These are phyloP conservation scores for Pseudogymnoascus sp. DNA, from an alignment of 2,329 filamentous ascomycete species.

Conservation along the genomic window DNA sequence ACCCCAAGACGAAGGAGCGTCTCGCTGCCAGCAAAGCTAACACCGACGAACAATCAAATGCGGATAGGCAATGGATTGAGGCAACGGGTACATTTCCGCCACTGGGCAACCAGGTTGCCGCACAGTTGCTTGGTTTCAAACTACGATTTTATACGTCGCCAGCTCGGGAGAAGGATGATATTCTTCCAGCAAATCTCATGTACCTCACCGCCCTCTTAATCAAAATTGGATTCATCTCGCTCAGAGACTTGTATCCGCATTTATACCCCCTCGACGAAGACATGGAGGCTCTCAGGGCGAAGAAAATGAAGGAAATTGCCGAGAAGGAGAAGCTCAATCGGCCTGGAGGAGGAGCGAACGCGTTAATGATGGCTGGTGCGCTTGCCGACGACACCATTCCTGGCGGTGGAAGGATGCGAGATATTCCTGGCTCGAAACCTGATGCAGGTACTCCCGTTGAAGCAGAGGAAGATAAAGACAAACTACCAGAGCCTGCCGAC, in stretches of 20 bases:
- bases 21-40: conserved; percentile 34
- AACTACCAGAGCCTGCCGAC: conserved; percentile 64
- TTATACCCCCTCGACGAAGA: conserved; percentile 76
- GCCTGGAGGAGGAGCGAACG: conserved; percentile 68
- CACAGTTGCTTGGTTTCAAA: conserved; percentile 94
- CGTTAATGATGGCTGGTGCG: conserved; percentile 77
- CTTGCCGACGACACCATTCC: conserved; percentile 71
- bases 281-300: conserved; percentile 67
- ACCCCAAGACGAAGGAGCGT: conserved; percentile 43
- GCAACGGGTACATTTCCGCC: conserved; percentile 76
- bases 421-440: conserved; percentile 43
- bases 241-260: conserved; percentile 85
- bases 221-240: conserved; percentile 93
- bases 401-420: conserved; percentile 35
- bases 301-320: conserved; percentile 65
- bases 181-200: conserved; percentile 83
- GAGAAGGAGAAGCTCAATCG: conserved; percentile 66
- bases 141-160: conserved; percentile 86
- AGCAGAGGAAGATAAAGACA: conserved; percentile 41
- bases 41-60: conserved; percentile 23
- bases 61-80: conserved; percentile 66
- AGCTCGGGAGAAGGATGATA: conserved; percentile 64
- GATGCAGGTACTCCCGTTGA: conserved; percentile 37
- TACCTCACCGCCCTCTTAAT: conserved; percentile 87
- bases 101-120: conserved; percentile 79